Percentiles rank a stretch among this genome's conserved stretches.
phyloP scores from a whole-genome alignment of 2,329 filamentous ascomycete genomes.

The Sporothrix inflata region DNA sequence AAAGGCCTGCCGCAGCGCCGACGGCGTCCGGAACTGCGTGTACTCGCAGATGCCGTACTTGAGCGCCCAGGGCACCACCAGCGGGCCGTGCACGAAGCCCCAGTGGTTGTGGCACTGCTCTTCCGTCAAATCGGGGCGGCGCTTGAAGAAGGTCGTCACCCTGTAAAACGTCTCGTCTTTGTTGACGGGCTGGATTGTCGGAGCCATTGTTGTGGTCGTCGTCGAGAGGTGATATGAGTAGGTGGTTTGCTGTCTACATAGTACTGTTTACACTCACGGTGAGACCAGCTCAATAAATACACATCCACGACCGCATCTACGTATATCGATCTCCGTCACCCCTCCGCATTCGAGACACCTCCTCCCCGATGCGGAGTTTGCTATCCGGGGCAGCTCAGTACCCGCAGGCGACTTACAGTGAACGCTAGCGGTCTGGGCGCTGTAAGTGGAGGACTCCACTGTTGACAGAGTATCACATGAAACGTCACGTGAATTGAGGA shows the following conservation, averaged over 20 bases:
- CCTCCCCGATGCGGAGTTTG: background rate
- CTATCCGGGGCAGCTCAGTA: background rate
- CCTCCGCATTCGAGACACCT: background rate
- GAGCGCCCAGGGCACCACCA: constrained; percentile 16
- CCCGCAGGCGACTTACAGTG: constrained; percentile 1
- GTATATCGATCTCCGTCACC: background rate
- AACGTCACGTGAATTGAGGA: background rate
- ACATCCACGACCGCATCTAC: background rate
- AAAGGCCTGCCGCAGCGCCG: constrained; percentile 3
- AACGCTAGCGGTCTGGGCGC: constrained; percentile 6
- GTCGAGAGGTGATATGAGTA: too few relatives aligned
- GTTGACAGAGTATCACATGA: background rate
- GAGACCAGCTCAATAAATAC: too few relatives aligned
- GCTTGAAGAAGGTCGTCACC: constrained; percentile 14
- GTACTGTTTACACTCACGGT: too few relatives aligned
- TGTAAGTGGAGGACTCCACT: background rate
- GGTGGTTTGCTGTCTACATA: too few relatives aligned
- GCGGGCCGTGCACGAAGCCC: background rate
- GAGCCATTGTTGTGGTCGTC: background rate
- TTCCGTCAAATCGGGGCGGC: constrained; percentile 10
- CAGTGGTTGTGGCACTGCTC: constrained; percentile 11
- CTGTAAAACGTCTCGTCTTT: constrained; percentile 12
- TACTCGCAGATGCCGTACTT: constrained; percentile 20
- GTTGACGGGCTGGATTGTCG: background rate
- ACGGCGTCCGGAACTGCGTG: constrained; percentile 16